Conservation (phyloP, 306 rosid species). For the Lathyrus sativus region DNA sequence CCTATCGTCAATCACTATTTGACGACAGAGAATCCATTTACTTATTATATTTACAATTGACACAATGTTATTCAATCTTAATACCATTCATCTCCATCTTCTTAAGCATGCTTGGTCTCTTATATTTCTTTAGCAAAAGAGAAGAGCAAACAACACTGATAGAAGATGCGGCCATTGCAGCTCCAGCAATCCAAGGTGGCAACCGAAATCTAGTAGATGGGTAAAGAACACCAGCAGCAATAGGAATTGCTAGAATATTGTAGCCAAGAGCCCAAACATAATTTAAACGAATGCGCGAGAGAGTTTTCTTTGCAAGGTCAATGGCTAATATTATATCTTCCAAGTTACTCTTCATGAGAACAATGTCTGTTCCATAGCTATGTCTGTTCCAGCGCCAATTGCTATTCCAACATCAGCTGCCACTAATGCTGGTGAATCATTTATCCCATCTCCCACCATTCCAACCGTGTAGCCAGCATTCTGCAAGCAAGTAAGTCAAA, state of each 20-base stretch:
- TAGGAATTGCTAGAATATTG: constrained; percentile 73
- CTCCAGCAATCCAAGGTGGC: constrained; percentile 97
- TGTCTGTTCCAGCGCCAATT: constrained; percentile 86
- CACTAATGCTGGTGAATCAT: constrained; percentile 84
- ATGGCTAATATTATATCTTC: constrained; percentile 80
- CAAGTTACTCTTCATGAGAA: constrained; percentile 78
- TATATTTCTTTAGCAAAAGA: constrained; percentile 64
- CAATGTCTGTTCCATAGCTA: constrained; percentile 89
- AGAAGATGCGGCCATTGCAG: constrained; percentile 95
- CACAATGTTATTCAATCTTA: constrained; percentile 40
- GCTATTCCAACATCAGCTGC: constrained; percentile 90
- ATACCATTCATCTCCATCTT: constrained; percentile 53
- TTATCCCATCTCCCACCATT: constrained; percentile 91
- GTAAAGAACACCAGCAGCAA: constrained; percentile 71
- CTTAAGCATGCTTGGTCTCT: constrained; percentile 64
- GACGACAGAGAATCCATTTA: no score
- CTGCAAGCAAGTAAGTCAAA: constrained; percentile 33
- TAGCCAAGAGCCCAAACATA: constrained; percentile 85
- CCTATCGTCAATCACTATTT: no score
- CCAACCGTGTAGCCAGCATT: constrained; percentile 62
- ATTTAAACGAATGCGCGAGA: constrained; percentile 63
- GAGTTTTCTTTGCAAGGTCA: constrained; percentile 74
- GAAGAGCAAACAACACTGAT: constrained; percentile 87
- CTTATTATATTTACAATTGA: constrained; percentile 6
- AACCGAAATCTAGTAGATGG: constrained; percentile 64